Percentiles rank a stretch among this genome's conserved stretches.
Evolutionary conservation across 2,329 filamentous ascomycete species (phyloP).

Genomic region (Ophiocordyceps robertsii): DNA sequence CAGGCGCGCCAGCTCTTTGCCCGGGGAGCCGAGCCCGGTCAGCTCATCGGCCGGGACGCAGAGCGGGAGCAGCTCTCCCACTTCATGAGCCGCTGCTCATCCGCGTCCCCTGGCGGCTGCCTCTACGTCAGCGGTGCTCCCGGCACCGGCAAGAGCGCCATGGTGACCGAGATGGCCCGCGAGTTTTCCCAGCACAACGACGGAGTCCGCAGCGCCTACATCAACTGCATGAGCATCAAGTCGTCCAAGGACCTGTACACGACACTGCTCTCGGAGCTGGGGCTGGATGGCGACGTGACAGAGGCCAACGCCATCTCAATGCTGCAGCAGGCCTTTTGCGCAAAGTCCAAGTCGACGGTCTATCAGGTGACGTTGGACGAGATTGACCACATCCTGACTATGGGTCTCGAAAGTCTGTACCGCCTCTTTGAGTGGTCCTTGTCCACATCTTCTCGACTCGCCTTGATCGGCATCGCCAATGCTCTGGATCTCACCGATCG

Average conservation of each 20-base stretch:
- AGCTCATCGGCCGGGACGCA: constrained; percentile 65
- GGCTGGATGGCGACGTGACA: constrained; percentile 41
- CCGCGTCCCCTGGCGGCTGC: constrained; percentile 56
- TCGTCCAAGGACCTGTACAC: constrained; percentile 74
- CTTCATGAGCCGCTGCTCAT: constrained; percentile 55
- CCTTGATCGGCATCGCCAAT: constrained; percentile 89
- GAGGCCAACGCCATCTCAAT: constrained; percentile 55
- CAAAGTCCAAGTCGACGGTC: constrained; percentile 43
- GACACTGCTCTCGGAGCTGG: constrained; percentile 60
- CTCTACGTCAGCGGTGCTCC: constrained; percentile 93
- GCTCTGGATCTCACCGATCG: constrained; percentile 91
- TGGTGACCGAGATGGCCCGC: constrained; percentile 68
- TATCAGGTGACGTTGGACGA: constrained; percentile 88
- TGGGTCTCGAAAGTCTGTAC: constrained; percentile 82
- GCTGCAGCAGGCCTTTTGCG: constrained; percentile 58
- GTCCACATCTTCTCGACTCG: constrained; percentile 61
- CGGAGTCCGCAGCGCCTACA: constrained; percentile 55
- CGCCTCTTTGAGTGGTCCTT: constrained; percentile 95
- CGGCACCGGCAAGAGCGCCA: constrained; percentile 91
- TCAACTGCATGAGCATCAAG: constrained; percentile 97
- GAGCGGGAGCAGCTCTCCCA: constrained; percentile 48
- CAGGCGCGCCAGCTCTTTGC: constrained; percentile 78
- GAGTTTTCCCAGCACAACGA: constrained; percentile 34
- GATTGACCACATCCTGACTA: constrained; percentile 82
- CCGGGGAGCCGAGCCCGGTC: constrained; percentile 59